Percentiles rank a stretch among this genome's conserved stretches.
phyloP scores from a whole-genome alignment of 116 monocot genomes.

The Dioscorea cayenensis region DNA sequence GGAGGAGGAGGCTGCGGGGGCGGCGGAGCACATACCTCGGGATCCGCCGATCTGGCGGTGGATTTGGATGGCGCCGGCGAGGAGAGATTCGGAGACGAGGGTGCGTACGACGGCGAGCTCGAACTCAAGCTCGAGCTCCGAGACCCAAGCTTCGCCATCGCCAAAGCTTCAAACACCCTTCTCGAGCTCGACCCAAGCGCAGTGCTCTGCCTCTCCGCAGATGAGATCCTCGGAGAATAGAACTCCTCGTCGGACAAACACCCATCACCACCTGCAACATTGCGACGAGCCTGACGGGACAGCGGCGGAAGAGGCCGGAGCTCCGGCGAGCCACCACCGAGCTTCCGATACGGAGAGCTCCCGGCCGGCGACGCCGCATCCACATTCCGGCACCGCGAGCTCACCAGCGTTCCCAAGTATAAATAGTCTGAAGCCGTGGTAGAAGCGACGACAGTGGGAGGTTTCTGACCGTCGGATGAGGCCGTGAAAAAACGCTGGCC shows the following conservation, averaged over 20 bases:
- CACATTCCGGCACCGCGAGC: background rate
- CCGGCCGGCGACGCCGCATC: background rate
- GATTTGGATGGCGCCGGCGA: slow-evolving; percentile 20
- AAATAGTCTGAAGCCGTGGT: slow-evolving; percentile 3
- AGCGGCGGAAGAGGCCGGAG: slow-evolving; percentile 77
- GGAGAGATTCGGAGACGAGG: slow-evolving; percentile 26
- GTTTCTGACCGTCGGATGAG: background rate
- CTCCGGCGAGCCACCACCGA: slow-evolving; percentile 52
- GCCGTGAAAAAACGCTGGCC: background rate
- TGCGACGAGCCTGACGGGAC: slow-evolving; percentile 21
- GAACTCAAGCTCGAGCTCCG: slow-evolving; percentile 42
- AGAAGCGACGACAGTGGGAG: background rate
- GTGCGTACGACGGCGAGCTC: slow-evolving; percentile 31
- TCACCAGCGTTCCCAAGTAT: slow-evolving; percentile 18
- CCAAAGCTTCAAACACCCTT: background rate
- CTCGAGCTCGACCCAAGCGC: slow-evolving; percentile 11
- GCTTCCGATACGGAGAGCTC: slow-evolving; percentile 3
- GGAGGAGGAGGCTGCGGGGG: slow-evolving; percentile 14
- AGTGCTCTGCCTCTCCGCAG: slow-evolving; percentile 7
- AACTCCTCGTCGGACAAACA: slow-evolving; percentile 42
- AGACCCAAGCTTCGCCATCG: slow-evolving; percentile 17
- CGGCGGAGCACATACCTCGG: background rate
- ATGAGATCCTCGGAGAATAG: slow-evolving; percentile 37
- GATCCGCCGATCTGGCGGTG: slow-evolving; percentile 8
- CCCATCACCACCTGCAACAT: slow-evolving; percentile 1